Evolutionary conservation across 2,329 filamentous ascomycete species (phyloP), one percentile per base, ranked within the genome.

Genomic region (Arthrocladium fulminans): DNA sequence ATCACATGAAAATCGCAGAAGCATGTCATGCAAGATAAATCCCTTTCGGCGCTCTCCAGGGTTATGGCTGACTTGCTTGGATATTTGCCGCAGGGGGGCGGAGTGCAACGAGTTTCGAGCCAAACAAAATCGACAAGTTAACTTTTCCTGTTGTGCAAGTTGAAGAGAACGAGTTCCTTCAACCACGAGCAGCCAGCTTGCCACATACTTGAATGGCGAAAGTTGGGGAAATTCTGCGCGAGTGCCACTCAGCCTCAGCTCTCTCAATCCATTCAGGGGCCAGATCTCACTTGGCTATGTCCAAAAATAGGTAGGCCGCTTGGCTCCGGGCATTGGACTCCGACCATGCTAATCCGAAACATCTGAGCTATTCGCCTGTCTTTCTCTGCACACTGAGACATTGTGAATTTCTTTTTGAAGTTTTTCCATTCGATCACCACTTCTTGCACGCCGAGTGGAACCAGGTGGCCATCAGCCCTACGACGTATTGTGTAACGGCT

Each of bases 351-450:
- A 44, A 19, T 32, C 19, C 5, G 23, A 34, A n/a, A 25, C 23
- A 12, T 22, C 29, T 6, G 19, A 29, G 40, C 40, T 43, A 19
- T 43, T 29, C 23, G 24, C 24, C 4, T 15, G 20, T 12, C 25
- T 27, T 25, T 40, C 41, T 43, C 6, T 27, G 34, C 13, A 15
- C 25, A 30, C 25, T 44, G 41, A 44, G 41, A 44, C 41, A 44
- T 44, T 27, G 27, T 44, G 41, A 44, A 13, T 8, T 44, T 25
- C n/a, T 23, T 7, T 15, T 10, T 7, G 22, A 20, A n/a, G 9
- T 40, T 22, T 9, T 15, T 32, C 29, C n/a, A 44, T 25, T 25
- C 13, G 6, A 19, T 23, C 19, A 3, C 20, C 19, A 3, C 12
- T 44, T 44, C 25, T 27, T 29, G 27, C 41, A 23, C 22, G 41